Percentiles rank a stretch among this genome's conserved stretches.
Conservation (phyloP, 768 basidiomycete genomes). For the Candolleomyces aberdarensis region DNA sequence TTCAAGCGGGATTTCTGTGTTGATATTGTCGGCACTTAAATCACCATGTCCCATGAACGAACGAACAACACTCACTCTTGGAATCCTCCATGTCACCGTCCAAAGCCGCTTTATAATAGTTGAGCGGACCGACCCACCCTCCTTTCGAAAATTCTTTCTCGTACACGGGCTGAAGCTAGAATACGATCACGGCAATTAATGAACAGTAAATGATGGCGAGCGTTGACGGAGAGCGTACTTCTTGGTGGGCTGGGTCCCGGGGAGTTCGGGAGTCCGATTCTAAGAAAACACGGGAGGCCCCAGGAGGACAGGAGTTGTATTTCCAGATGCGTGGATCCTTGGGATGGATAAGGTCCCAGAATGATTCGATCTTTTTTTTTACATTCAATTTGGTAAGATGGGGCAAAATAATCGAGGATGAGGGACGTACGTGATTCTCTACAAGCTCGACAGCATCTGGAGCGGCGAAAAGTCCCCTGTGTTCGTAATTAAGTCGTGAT, state of each 20-base stretch:
- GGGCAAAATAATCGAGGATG: neutral
- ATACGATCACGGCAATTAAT: neutral
- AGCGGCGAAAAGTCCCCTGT: slow-evolving; percentile 1
- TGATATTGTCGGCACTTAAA: neutral
- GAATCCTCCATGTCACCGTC: neutral
- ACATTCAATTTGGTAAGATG: neutral
- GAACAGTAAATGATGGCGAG: too few relatives aligned
- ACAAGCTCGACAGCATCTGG: neutral
- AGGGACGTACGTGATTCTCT: neutral
- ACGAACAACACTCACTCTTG: neutral
- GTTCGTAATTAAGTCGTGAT: neutral
- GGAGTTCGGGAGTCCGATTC: neutral
- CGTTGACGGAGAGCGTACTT: neutral
- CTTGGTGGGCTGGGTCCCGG: neutral
- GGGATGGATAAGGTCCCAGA: neutral
- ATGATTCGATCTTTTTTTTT: neutral
- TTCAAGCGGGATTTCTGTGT: neutral
- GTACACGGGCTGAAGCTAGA: neutral
- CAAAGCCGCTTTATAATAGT: neutral
- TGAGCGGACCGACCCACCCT: neutral
- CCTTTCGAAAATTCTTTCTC: neutral
- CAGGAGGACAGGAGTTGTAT: neutral
- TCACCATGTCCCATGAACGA: neutral
- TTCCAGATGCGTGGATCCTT: neutral
- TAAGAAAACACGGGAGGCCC: neutral